These are phyloP conservation scores for Backusella sp. DNA, from an alignment of 192 early-diverging fungal genomes.

Conservation along the genomic window DNA sequence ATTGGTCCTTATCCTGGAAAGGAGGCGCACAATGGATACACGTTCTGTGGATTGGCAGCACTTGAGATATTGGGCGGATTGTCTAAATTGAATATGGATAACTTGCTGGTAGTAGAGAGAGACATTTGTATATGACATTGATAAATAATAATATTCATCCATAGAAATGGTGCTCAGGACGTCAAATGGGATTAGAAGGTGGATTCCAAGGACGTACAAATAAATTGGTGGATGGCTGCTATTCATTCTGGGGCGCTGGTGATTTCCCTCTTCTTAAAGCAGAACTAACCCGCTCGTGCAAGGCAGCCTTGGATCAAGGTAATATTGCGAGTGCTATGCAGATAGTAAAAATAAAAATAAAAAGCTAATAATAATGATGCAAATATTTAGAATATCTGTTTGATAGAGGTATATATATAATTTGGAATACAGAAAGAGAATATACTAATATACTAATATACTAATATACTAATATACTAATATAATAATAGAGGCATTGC, in stretches of 20 bases:
- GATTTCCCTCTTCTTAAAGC: conserved; percentile 69
- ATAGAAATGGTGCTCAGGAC: conserved; percentile 67
- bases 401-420: conserved; percentile 40
- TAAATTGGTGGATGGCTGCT: conserved; percentile 98
- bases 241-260: conserved; percentile 95
- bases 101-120: conserved; percentile 46
- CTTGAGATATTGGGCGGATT: conserved; percentile 71
- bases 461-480: background rate
- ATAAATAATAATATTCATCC: background rate
- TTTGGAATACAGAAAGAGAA: background rate
- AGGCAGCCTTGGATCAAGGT: conserved; percentile 13
- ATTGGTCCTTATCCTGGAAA: conserved; percentile 77
- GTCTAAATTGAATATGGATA: conserved; percentile 60
- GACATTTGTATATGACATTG: background rate
- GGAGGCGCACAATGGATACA: conserved; percentile 96
- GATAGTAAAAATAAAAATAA: background rate
- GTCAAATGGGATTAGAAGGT: conserved; percentile 91
- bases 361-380: background rate
- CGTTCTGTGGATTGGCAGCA: conserved; percentile 89
- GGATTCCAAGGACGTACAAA: conserved; percentile 96
- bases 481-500: conserved; percentile 60
- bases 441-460: no score
- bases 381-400: conserved; percentile 42
- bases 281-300: conserved; percentile 22
- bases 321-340: background rate